phyloP scores from a whole-genome alignment of 805 yeast species.

The Candida maesae region DNA sequence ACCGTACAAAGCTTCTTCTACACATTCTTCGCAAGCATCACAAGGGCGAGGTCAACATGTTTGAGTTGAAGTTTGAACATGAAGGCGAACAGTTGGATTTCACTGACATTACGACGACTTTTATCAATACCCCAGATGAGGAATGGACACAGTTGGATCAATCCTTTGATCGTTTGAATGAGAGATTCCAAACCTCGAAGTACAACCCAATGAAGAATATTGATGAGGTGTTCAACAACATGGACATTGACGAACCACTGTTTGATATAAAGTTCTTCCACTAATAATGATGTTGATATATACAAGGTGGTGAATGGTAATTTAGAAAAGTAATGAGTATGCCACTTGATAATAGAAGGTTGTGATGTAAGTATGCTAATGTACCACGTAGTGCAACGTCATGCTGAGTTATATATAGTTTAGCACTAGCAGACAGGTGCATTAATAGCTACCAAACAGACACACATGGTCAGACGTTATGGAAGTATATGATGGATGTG shows the following conservation, averaged over 20 bases:
- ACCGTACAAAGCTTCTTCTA: conserved; percentile 13
- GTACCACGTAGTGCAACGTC: no score
- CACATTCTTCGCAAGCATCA: conserved; percentile 16
- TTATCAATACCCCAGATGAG: conserved; percentile 3
- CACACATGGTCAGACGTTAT: no score
- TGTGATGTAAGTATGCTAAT: no score
- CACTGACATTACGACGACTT: conserved; percentile 8
- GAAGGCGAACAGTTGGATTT: conserved; percentile 16
- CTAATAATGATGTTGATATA: no score
- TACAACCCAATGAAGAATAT: conserved; percentile 7
- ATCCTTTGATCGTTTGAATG: conserved; percentile 14
- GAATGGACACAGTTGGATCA: conserved; percentile 12
- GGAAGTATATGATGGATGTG: no score
- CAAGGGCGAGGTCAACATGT: conserved; percentile 12
- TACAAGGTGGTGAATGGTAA: no score
- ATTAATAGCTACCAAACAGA: no score
- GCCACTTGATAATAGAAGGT: no score
- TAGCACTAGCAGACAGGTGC: no score
- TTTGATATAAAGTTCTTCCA: conserved; percentile 3
- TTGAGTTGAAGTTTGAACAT: conserved; percentile 7
- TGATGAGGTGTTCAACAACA: conserved; percentile 11
- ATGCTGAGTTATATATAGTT: no score
- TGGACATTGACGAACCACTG: conserved; percentile 20
- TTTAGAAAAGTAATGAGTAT: no score
- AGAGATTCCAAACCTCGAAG: conserved; percentile 13